A percentile compares a stretch with the other conserved stretches of the same genome.
phyloP scores from a whole-genome alignment of 2,329 filamentous ascomycete genomes.

The Aspergillus melleus region DNA sequence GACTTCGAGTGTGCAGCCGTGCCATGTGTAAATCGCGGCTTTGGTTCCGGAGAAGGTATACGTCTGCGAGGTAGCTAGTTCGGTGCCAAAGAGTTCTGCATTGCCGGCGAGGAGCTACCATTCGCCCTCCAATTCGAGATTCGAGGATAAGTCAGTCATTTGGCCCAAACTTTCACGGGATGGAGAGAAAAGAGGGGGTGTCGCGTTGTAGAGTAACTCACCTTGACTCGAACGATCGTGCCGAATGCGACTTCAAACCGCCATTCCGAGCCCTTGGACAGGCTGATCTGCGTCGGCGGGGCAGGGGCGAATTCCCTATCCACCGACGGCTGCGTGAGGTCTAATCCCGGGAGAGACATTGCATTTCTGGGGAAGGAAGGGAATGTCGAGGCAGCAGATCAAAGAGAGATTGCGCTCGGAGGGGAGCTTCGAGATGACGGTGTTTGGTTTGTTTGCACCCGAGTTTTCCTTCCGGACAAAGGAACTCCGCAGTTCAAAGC shows the following conservation, averaged over 20 bases:
- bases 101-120: constrained; percentile 70
- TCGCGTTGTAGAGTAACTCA: constrained; percentile 25
- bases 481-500: not conserved
- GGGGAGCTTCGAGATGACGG: constrained; percentile 9
- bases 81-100: constrained; percentile 92
- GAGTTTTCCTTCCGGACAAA: not conserved
- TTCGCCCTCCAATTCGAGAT: constrained; percentile 7
- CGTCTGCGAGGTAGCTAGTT: constrained; percentile 75
- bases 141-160: constrained; percentile 1
- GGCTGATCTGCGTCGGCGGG: constrained; percentile 49
- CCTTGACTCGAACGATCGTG: constrained; percentile 54
- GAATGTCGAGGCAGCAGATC: not conserved
- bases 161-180: not conserved
- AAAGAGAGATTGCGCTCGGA: not conserved
- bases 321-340: constrained; percentile 65
- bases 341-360: constrained; percentile 75
- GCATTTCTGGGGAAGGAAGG: constrained; percentile 20
- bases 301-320: constrained; percentile 38
- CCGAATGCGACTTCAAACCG: constrained; percentile 69
- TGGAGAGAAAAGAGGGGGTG: not conserved
- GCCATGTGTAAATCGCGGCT: constrained; percentile 87
- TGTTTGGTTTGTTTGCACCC: constrained; percentile 25
- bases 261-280: constrained; percentile 72
- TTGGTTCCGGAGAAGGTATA: constrained; percentile 83
- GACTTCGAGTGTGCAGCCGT: constrained; percentile 83